phyloP scores from a whole-genome alignment of 1,284 basidiomycete species.

The Vanrija sp. region DNA sequence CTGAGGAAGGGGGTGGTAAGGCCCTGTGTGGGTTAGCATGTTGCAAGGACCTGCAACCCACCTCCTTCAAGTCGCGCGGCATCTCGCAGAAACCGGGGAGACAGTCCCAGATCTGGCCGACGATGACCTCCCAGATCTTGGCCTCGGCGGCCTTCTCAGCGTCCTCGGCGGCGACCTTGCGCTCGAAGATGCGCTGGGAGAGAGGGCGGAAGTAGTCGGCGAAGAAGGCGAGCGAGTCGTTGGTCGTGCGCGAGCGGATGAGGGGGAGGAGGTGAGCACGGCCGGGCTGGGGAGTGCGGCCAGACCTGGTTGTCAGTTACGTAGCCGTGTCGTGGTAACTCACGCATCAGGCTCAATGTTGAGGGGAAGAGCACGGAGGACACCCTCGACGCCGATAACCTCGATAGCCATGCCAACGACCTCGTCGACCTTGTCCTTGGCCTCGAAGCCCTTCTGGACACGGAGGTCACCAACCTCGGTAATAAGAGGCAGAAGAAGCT shows the following conservation, averaged over 20 bases:
- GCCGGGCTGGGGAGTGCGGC: constrained; percentile 48
- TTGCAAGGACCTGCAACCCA: constrained; percentile 3
- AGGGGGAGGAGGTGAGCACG: constrained; percentile 91
- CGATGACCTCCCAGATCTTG: constrained; percentile 89
- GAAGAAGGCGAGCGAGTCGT: constrained; percentile 81
- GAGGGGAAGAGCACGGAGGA: constrained; percentile 75
- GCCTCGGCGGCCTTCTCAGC: constrained; percentile 73
- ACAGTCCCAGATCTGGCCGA: constrained; percentile 84
- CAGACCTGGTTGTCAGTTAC: constrained; percentile 20
- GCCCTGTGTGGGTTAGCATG: constrained; percentile 48
- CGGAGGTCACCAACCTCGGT: constrained; percentile 71
- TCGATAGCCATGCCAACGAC: constrained; percentile 78
- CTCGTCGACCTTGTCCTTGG: constrained; percentile 81
- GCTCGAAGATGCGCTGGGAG: constrained; percentile 86
- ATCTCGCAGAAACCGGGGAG: constrained; percentile 67
- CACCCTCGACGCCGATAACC: constrained; percentile 75
- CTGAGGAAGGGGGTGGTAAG: constrained; percentile 72
- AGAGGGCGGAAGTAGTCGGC: constrained; percentile 86
- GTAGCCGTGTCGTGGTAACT: constrained; percentile 29
- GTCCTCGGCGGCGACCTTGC: constrained; percentile 68
- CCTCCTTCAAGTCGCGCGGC: constrained; percentile 66
- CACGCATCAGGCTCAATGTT: constrained; percentile 82
- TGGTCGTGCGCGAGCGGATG: constrained; percentile 69
- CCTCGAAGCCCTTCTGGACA: constrained; percentile 76
- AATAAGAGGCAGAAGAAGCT: constrained; percentile 70